Evolutionary conservation across 2,329 filamentous ascomycete species (phyloP), one percentile per base, ranked within the genome.

Genomic region (Colletotrichum tanaceti): DNA sequence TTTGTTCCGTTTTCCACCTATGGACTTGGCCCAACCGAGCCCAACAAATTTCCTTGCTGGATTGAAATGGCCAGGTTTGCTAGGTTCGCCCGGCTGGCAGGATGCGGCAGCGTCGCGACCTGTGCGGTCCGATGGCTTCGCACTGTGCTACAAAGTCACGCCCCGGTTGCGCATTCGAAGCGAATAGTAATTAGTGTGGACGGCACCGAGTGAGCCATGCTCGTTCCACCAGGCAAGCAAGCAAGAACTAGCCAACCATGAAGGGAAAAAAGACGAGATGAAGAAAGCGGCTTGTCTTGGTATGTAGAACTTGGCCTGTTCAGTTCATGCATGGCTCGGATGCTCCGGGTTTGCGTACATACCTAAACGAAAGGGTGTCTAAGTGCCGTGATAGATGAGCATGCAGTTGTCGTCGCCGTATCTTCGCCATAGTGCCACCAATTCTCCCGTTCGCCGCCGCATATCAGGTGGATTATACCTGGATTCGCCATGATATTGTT

Each of bases 31-130:
- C 57, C 63, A 43, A 50, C 18, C 16, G 13, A 22, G n/a, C 28
- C 28, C 49, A 63, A n/a, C 38, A 22, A 32, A 50, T 55, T 32
- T 65, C 47, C 47, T 49, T 66, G 46, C 38, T 49, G 14, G 49
- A 32, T 32, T 39, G 49, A 55, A 39, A 32, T 50, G 49, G 22
- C 41, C 3, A 54, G 22, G 39, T 38, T 13, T 58, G 65, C 60
- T 61, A 65, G 65, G 61, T 55, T 58, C 24, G 35, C 65, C 65
- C 46, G 22, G 53, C 47, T 58, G 60, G 53, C 65, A 28, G 13
- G 22, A 32, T 24, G 54, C 41, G 49, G 61, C 39, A 44, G 22
- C 22, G 28, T 38, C 10, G 41, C 35, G 54, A 44, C 24, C 20
- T 47, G 61, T 65, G 41, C 44, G 35, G 28, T 14, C 4, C 1